Conservation (phyloP, 495 filamentous ascomycete genomes). For the Aspergillus nidulans region DNA sequence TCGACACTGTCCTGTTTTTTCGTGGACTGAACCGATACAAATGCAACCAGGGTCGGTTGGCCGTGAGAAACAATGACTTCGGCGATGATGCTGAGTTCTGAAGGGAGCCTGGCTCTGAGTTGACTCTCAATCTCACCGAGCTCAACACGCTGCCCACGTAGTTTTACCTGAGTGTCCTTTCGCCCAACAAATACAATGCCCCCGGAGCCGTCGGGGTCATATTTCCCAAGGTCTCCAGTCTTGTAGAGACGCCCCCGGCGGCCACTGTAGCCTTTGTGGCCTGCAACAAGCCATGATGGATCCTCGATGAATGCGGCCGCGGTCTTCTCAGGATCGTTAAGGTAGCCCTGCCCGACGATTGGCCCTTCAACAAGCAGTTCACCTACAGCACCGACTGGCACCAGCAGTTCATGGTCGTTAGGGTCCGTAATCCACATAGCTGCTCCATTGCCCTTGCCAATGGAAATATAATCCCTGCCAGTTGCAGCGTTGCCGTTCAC, state of each 20-base stretch:
- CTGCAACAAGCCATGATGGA: slow-evolving; percentile 44
- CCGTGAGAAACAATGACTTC: slow-evolving; percentile 35
- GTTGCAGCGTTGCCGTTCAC: slow-evolving; percentile 40
- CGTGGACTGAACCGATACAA: slow-evolving; percentile 29
- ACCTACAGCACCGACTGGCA: slow-evolving; percentile 48
- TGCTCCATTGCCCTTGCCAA: slow-evolving; percentile 36
- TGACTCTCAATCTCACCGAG: slow-evolving; percentile 51
- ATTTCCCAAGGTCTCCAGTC: slow-evolving; percentile 51
- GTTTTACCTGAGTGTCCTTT: slow-evolving; percentile 60
- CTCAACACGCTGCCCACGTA: slow-evolving; percentile 60
- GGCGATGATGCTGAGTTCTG: slow-evolving; percentile 30
- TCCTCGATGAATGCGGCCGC: slow-evolving; percentile 42
- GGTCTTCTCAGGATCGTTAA: slow-evolving; percentile 46
- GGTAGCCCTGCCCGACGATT: slow-evolving; percentile 48
- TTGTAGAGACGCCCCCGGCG: slow-evolving; percentile 41
- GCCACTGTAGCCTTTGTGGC: slow-evolving; percentile 31
- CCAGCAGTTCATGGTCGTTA: slow-evolving; percentile 37
- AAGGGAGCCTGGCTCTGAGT: slow-evolving; percentile 26
- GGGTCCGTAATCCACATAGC: slow-evolving; percentile 48
- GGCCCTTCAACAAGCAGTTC: slow-evolving; percentile 54
- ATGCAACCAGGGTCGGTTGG: slow-evolving; percentile 35
- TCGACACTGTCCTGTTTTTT: slow-evolving; percentile 18
- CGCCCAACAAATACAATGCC: slow-evolving; percentile 55
- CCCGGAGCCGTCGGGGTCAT: slow-evolving; percentile 47
- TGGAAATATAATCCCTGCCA: slow-evolving; percentile 33